Evolutionary conservation across 192 early-diverging fungal genomes (phyloP), one percentile per base, ranked within the genome.

Genomic region (Hyaloraphidium curvatum): DNA sequence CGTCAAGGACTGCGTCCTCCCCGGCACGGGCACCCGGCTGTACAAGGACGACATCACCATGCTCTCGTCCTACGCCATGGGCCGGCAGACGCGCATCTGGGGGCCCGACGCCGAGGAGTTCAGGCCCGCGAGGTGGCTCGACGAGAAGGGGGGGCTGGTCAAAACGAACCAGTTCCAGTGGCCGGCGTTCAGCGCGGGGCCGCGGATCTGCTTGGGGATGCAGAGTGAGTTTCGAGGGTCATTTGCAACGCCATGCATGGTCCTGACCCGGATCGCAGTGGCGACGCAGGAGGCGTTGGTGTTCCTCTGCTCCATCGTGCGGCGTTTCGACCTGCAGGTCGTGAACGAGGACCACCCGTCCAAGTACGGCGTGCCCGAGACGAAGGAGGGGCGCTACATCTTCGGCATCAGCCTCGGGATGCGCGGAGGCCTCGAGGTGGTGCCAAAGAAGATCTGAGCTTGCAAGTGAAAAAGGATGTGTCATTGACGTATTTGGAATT

Each of bases 161-260:
- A 48, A 48, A 48, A 25, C 14, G 43, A 48, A 48, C 19, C 7
- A 14, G 7, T 48, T 21, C 43, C 14, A 48, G 19, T 48, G 43
- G 43, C 43, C 43, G 4, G 43, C 25, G 23, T 48, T 80, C 43
- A 48, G 25, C 23, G 43, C 43, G 7, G 43, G 43, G 7, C 43
- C 43, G 17, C 11, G 43, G 43, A 5, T 48, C 17, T 48, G 43
- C 19, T 25, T 48, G 14, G 43, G 43, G 19, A 48, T 48, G 43
- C 14, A 48, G 14, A 48, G n/a, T n/a, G n/a, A n/a, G n/a, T n/a
- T n/a, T n/a, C n/a, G n/a, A n/a, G n/a, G n/a, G n/a, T n/a, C n/a
- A n/a, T n/a, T n/a, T n/a, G n/a, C n/a, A n/a, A n/a, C n/a, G n/a
- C n/a, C n/a, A n/a, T n/a, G n/a, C n/a, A n/a, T n/a, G n/a, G n/a